Evolutionary conservation across 2,329 filamentous ascomycete species (phyloP), one percentile per base, ranked within the genome.

Genomic region (Penicillium sp.): DNA sequence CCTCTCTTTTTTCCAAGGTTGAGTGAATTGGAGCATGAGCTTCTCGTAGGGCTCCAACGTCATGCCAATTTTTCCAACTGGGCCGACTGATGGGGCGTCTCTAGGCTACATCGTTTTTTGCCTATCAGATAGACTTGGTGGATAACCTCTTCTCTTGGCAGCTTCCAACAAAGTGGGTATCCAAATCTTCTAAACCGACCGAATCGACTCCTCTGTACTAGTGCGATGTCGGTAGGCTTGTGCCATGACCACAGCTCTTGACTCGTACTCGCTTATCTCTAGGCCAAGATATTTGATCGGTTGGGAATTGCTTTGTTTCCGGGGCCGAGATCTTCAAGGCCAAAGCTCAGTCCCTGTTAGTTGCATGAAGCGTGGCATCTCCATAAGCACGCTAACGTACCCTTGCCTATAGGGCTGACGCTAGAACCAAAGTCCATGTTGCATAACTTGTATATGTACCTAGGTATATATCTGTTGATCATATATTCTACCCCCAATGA

Each of bases 81-180:
- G 45, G 32, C 44, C 32, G 29, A 59, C 52, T 44, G 57, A 59
- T 51, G 62, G 62, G 60, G 46, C 60, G 25, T 51, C 54, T 52
- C 59, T 55, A 65, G 62, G 62, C 62, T 63, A 37, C 62, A 60
- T 65, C 53, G 12, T 64, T 65, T 51, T 27, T 46, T 52, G 29
- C 59, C 56, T 63, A 60, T 64, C 54, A 46, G 37, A 49, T 25
- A 9, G 31, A 1, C 13, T 34, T 3, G 6, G 32, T 34, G 32
- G 32, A 15, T 34, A 34, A 16, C 15, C 32, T 34, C 5, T 34
- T 16, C 13, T 34, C 32, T 34, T 34, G 32, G 32, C 32, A 34
- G 6, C 6, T 34, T 16, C 32, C 32, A 34, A 34, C 32, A 50
- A 50, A 56, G 41, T 35, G 32, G 13, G 21, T 50, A 50, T 52